Base-by-base conservation (phyloP, 2,329 filamentous ascomycete species). In the Ophiostoma novo-ulmi region DNA sequence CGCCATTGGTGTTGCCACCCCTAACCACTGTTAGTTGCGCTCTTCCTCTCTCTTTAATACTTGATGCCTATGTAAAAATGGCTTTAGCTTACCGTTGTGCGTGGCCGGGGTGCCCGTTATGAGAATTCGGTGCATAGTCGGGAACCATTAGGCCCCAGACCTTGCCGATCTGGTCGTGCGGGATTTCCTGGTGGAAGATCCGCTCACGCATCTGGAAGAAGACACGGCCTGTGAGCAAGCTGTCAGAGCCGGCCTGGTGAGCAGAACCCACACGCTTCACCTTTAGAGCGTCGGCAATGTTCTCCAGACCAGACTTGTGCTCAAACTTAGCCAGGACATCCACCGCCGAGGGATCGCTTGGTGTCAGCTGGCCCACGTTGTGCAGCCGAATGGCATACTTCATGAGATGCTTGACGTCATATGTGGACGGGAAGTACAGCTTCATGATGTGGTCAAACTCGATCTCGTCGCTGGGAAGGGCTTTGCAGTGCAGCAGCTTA, bases 401-500 rank as follows among this genome's bases (percentile, higher is more conserved):
- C 87, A 97, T 94, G 58, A 99, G 87, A 79, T 95, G 97, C 82
- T 99, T 99, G 75, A 99, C 95, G 78, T 99, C 95, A 79, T 95
- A 97, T 0, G 97, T 88, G 22, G 90, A 90, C 0, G 95, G 95
- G 79, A 99, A 99, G 84, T 94, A 98, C 66, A 92, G 90, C 78
- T 92, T 92, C 80, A 98, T 92, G 67, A 94, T 87, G 76, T 90
- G 87, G 78, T 96, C 91, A 79, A 98, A 99, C 74, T 95, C 90
- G 68, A 89, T 86, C 78, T 98, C 95, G 75, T 97, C 93, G 75
- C 93, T 91, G 0, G 95, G 95, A 8, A 99, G 84, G 64, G 90
- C 88, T 74, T 89, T 87, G 80, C 91, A 91, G 71, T 92, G 90
- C 79, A 99, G 89, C 71, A 97, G 89, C 81, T 99, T 99, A 77